phyloP scores from a whole-genome alignment of 2,329 filamentous ascomycete species.

The Pleurostoma richardsiae region DNA sequence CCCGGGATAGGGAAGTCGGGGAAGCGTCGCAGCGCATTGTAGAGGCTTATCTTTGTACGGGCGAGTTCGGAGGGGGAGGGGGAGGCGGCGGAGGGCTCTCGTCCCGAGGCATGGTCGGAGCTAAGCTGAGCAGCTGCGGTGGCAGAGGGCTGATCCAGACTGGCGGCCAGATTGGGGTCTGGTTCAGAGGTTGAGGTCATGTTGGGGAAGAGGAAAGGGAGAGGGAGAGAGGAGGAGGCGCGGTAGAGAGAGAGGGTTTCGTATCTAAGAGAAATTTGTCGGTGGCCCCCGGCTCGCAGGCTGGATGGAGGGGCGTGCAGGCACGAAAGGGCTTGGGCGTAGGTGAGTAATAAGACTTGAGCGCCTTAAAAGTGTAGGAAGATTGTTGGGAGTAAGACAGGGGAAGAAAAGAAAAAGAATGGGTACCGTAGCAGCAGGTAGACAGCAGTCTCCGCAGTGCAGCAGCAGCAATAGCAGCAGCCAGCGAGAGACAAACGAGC shows the following conservation, averaged over 20 bases:
- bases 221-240: constrained; percentile 19
- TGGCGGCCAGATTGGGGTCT: constrained; percentile 21
- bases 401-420: background rate
- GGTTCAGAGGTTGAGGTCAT: constrained; percentile 25
- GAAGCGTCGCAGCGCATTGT: constrained; percentile 73
- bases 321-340: constrained; percentile 5
- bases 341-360: constrained; percentile 2
- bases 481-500: background rate
- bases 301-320: constrained; percentile 4
- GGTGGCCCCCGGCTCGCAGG: constrained; percentile 1
- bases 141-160: constrained; percentile 26
- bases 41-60: constrained; percentile 66
- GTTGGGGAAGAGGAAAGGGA: constrained; percentile 19
- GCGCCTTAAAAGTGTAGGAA: background rate
- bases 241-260: constrained; percentile 19
- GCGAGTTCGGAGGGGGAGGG: constrained; percentile 59
- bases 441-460: background rate
- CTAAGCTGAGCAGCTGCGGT: constrained; percentile 13
- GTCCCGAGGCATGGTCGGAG: constrained; percentile 54
- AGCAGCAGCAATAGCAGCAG: constrained; percentile 8
- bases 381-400: background rate
- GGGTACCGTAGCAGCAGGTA: constrained; percentile 6
- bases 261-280: constrained; percentile 11
- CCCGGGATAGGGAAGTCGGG: constrained; percentile 88
- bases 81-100: constrained; percentile 58